Evolutionary conservation across 768 basidiomycete species (phyloP).

Genomic region (Serendipita sp.): DNA sequence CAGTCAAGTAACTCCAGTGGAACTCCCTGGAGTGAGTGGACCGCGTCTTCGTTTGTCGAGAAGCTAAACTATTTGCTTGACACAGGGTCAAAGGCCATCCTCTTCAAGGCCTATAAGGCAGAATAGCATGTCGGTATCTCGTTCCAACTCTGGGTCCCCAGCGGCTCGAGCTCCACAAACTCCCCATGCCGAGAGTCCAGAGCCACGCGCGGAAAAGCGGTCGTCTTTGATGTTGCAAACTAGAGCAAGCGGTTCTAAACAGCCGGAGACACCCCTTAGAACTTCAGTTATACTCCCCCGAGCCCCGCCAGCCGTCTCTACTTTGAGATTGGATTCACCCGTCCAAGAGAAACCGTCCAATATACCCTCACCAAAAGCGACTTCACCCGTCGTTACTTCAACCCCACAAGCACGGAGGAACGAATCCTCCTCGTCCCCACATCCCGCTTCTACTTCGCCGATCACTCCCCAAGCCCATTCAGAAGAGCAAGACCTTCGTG

Average conservation of each 20-base stretch:
- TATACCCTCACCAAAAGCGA: neutral
- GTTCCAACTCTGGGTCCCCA: neutral
- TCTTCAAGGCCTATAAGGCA: neutral
- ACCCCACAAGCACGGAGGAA: neutral
- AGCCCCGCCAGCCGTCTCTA: neutral
- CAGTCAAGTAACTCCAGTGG: slow-evolving; percentile 39
- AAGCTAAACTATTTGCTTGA: too few species aligned
- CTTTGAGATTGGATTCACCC: slow-evolving; percentile 5
- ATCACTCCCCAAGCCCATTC: slow-evolving; percentile 10
- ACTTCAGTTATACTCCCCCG: neutral
- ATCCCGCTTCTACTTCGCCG: neutral
- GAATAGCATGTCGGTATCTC: neutral
- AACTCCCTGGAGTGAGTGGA: neutral
- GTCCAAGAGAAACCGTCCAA: neutral
- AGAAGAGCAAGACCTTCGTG: slow-evolving; percentile 63
- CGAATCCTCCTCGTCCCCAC: neutral
- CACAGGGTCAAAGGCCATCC: too few species aligned
- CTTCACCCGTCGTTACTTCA: slow-evolving; percentile 6
- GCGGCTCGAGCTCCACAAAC: neutral
- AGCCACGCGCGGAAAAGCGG: neutral
- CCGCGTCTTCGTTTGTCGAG: too few species aligned
- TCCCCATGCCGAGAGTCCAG: neutral
- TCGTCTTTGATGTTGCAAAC: neutral
- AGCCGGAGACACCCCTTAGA: neutral
- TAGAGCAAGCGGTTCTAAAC: neutral